Conservation (phyloP, 1,139 yeast species). For the Suhomyces panamericanus region DNA sequence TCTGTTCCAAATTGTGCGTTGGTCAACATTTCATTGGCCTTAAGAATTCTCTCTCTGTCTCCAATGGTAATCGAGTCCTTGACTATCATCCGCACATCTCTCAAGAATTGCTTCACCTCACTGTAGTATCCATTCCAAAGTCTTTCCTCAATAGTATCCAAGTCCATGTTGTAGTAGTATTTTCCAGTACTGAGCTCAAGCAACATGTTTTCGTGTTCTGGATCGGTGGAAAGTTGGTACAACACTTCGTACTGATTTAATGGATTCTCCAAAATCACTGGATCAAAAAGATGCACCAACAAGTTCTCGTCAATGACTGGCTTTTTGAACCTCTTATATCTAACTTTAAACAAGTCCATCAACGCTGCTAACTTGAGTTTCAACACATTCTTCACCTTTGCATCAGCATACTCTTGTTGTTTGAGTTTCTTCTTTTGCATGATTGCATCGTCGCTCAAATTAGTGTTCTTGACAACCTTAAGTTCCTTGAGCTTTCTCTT, state of each 20-base stretch:
- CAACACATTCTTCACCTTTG: conserved; percentile 76
- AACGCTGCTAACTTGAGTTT: conserved; percentile 84
- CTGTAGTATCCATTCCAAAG: conserved; percentile 96
- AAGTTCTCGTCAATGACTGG: conserved; percentile 81
- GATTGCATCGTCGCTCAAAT: conserved; percentile 15
- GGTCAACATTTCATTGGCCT: conserved; percentile 94
- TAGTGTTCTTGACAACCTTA: conserved; percentile 25
- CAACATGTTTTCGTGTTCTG: conserved; percentile 61
- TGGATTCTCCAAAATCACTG: conserved; percentile 41
- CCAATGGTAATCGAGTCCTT: conserved; percentile 72
- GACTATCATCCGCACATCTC: conserved; percentile 81
- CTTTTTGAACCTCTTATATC: conserved; percentile 87
- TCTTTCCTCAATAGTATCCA: conserved; percentile 91
- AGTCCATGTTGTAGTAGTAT: conserved; percentile 80
- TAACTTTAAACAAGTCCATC: conserved; percentile 82
- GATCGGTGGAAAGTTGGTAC: conserved; percentile 60
- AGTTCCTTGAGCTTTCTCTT: conserved; percentile 45
- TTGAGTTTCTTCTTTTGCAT: conserved; percentile 39
- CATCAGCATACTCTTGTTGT: conserved; percentile 67
- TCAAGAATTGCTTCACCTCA: conserved; percentile 86
- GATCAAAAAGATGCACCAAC: conserved; percentile 76
- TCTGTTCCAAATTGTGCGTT: conserved; percentile 95
- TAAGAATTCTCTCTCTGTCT: conserved; percentile 81
- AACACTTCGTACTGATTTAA: conserved; percentile 39
- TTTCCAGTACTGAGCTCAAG: conserved; percentile 74